Base-by-base conservation (phyloP, 129 eudicot species). In the Flaveria ramosissima region DNA sequence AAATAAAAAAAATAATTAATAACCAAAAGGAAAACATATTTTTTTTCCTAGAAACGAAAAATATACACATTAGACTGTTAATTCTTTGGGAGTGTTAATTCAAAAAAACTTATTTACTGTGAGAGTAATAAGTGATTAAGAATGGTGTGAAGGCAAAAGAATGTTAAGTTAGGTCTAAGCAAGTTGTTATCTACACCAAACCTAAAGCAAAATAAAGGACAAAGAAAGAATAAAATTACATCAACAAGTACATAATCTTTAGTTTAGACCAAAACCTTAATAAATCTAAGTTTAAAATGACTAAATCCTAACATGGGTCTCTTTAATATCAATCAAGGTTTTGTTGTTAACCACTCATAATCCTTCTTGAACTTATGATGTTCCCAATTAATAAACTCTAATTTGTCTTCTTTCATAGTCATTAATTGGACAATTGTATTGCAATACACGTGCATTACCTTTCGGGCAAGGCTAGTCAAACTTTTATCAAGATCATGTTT, bases 251-350 rank as follows among this genome's bases (percentile, higher is more conserved):
- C 84, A 83, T 81, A 84, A 85, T 88, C 78, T 75, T 64, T 78
- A 83, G 89, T 83, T 84, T 80, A 84, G 61, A 78, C 84, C 56
- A 76, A 71, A 77, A 70, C 71, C 67, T 47, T 77, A 53, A 73
- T 76, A 76, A 77, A 85, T 82, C 74, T 76, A 70, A 76, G 71
- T 42, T 63, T 47, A 74, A 76, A 77, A 68, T 53, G 92, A 88
- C 84, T 53, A 30, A 77, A 70, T 83, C 90, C 92, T 88, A 88
- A 85, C 89, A 45, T 52, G 84, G 82, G 81, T 70, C 84, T 77
- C 76, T 51, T 75, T 75, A 75, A 71, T 59, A 67, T 74, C 74
- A 76, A 66, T 82, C 43, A 53, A 77, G 74, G 23, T 43, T 82
- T 77, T 77, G 78, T 82, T 77, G 70, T 65, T 81, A 82, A 77